Evolutionary conservation across 108 stramenopile genomes (phyloP).

Genomic region (Schizochytrium sp.): DNA sequence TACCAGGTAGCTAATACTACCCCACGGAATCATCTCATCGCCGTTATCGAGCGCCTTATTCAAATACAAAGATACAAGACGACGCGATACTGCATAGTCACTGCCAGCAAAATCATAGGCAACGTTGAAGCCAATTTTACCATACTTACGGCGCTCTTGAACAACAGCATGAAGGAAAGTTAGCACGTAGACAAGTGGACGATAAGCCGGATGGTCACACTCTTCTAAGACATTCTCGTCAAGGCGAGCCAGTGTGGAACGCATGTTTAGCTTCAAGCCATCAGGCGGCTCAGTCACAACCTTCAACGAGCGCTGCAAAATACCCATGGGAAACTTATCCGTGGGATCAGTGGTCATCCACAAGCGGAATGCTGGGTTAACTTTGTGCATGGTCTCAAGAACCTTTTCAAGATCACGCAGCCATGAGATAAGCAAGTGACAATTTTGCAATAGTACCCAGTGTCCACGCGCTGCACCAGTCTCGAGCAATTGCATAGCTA

Average conservation of each 20-base stretch:
- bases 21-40: conserved; percentile 82
- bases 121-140: conserved; percentile 84
- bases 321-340: conserved; percentile 82
- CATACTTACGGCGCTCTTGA: conserved; percentile 81
- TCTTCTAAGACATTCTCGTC: conserved; percentile 75
- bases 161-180: conserved; percentile 82
- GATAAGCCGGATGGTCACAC: conserved; percentile 81
- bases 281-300: conserved; percentile 84
- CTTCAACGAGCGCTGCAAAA: conserved; percentile 80
- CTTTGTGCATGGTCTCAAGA: conserved; percentile 73
- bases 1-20: conserved; percentile 80
- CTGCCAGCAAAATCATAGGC: conserved; percentile 82
- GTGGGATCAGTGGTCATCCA: conserved; percentile 85
- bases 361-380: conserved; percentile 77
- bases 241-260: conserved; percentile 75
- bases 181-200: conserved; percentile 78
- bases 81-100: conserved; percentile 77
- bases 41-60: conserved; percentile 77
- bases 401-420: conserved; percentile 77
- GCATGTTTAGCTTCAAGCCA: conserved; percentile 83
- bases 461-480: conserved; percentile 76
- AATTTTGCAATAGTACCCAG: conserved; percentile 83
- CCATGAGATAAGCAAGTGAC: conserved; percentile 81
- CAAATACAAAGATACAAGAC: conserved; percentile 76
- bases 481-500: conserved; percentile 79